phyloP scores from a whole-genome alignment of 1,284 basidiomycete species.

The Pterula multifida region DNA sequence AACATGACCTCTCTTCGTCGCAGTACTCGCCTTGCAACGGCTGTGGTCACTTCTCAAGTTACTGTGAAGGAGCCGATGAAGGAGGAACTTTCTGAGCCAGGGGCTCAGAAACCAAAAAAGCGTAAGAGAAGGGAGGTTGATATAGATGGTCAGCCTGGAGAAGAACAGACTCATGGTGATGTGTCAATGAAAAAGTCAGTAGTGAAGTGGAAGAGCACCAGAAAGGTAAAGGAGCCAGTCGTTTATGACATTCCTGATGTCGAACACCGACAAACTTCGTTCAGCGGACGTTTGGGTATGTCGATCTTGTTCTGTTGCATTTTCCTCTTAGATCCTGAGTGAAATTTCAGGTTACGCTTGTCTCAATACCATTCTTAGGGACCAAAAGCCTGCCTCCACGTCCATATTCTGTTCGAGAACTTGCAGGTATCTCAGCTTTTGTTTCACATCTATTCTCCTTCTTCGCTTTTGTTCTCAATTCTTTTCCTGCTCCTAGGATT shows the following conservation, averaged over 20 bases:
- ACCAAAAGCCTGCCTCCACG: slow-evolving; percentile 45
- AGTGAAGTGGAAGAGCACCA: background rate
- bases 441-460: slow-evolving; percentile 1
- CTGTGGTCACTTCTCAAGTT: background rate
- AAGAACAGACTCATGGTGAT: background rate
- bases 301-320: slow-evolving; percentile 1
- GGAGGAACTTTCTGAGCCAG: background rate
- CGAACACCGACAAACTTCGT: slow-evolving; percentile 48
- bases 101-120: background rate
- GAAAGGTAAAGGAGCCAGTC: background rate
- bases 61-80: background rate
- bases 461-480: slow-evolving; percentile 1
- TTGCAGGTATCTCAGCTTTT: slow-evolving; percentile 28
- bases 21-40: background rate
- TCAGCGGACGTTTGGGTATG: slow-evolving; percentile 58
- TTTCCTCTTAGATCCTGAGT: background rate
- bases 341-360: slow-evolving; percentile 65
- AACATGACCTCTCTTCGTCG: background rate
- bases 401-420: slow-evolving; percentile 70
- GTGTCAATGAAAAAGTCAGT: background rate
- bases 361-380: slow-evolving; percentile 72
- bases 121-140: background rate
- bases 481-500: slow-evolving; percentile 30
- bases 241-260: slow-evolving; percentile 66
- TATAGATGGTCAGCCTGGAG: background rate